Evolutionary conservation across 495 filamentous ascomycete species (phyloP), one percentile per base, ranked within the genome.

Genomic region (Beverwykella pulmonaria): DNA sequence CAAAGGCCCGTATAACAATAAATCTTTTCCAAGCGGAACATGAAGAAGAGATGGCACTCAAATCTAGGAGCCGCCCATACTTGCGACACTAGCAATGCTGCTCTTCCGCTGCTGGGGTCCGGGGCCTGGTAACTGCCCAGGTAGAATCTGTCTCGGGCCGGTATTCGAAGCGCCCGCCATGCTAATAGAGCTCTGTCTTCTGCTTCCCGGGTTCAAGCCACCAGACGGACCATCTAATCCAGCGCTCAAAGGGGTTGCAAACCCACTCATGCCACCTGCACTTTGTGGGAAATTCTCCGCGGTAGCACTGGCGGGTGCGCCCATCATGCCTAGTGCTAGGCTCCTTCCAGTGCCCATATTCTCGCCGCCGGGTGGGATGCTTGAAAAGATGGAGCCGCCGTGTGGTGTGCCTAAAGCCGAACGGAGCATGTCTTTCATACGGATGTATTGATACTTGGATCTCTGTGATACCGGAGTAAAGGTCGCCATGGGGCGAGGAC

Each of bases 381-480:
- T 60, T 7, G 64, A 55, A 19, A 69, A 66, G 54, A 78, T 75
- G 14, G 76, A 62, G 19, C 70, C 65, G 12, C 39, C 64, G 36
- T 63, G 73, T 39, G 64, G 62, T 14, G 68, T 75, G 26, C 71
- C 83, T 22, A 91, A 76, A 0, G 93, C 93, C 61, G 89, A 86
- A 14, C 86, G 86, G 23, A 98, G 82, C 83, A 93, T 92, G 72
- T 97, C 93, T 65, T 92, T 91, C 74, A 97, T 87, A 15, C 94
- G 87, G 34, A 93, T 87, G 39, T 89, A 87, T 66, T 91, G 87
- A 70, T 96, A 96, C 65, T 90, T 88, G 3, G 83, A 80, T 63
- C 84, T 84, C 44, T 89, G 88, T 19, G 88, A 87, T 23, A 89
- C 79, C 48, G 88, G 79, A 14, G 88, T 81, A 53, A 87, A 86